Base-by-base conservation (phyloP, 2,329 filamentous ascomycete species). In the Penicillium rolfsii region DNA sequence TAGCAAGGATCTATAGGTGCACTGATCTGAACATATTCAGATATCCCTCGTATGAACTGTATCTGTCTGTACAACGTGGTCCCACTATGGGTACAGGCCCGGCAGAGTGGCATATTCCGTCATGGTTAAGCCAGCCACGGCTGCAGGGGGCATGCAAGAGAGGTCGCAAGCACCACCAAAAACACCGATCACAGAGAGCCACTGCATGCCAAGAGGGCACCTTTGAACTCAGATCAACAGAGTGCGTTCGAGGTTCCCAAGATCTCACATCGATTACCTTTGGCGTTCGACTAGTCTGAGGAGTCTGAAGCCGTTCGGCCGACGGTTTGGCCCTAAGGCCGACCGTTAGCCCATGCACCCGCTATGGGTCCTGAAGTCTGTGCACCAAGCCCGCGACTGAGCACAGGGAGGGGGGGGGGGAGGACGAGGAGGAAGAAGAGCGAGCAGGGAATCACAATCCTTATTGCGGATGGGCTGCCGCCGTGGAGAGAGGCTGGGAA, bases 261-360 rank as follows among this genome's bases (percentile, higher is more conserved):
- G 64, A 67, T 66, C 67, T 64, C 35, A 55, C 50, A 36, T 28
- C 62, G 61, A 65, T 69, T 66, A 46, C 59, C 63, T 65, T 61
- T 40, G 28, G 35, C 50, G 28, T 43, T 57, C 41, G 55, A 55
- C 53, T 58, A 55, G 35, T 58, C 54, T 58, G 30, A 52, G 35
- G 57, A 55, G 35, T 58, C 54, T 58, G 30, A 52, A 40, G 57
- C 53, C 49, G 59, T 43, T 28, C 28, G 28, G 26, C 48, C 43
- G 41, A 59, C 53, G 60, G 53, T 65, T 55, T 48, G 62, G 52
- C 59, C 62, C 38, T 59, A 50, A 50, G 43, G 55, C 59, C 54
- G 64, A 64, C 66, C 66, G 66, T 68, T 68, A 54, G 54, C 46
- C 66, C 57, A 63, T 62, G 61, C 59, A 64, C 59, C 58, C 58